phyloP scores from a whole-genome alignment of 2,329 filamentous ascomycete genomes.

The Fonsecaea multimorphosa region DNA sequence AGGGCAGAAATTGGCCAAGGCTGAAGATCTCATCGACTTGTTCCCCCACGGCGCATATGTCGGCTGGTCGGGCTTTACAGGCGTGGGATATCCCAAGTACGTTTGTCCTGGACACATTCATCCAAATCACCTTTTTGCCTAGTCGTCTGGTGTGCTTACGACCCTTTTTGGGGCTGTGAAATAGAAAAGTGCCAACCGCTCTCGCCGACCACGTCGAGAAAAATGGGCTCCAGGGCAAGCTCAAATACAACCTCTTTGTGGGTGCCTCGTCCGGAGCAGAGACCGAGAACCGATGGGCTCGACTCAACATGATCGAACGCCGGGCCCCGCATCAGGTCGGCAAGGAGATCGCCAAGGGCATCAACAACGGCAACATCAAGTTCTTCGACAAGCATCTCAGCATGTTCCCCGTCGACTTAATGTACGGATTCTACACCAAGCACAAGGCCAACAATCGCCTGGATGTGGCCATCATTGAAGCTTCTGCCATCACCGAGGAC shows the following conservation, averaged over 20 bases:
- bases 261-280: constrained; percentile 88
- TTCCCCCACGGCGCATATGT: constrained; percentile 88
- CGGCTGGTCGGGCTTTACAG: constrained; percentile 90
- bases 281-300: constrained; percentile 91
- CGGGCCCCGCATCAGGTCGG: constrained; percentile 86
- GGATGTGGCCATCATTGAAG: constrained; percentile 85
- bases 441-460: constrained; percentile 75
- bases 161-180: background rate
- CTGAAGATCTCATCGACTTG: constrained; percentile 78
- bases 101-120: constrained; percentile 43
- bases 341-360: constrained; percentile 86
- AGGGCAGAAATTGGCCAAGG: constrained; percentile 70
- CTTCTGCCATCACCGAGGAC: constrained; percentile 84
- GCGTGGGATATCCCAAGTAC: constrained; percentile 86
- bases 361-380: constrained; percentile 85
- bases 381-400: constrained; percentile 94
- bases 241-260: constrained; percentile 86
- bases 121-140: background rate
- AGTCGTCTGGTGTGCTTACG: background rate
- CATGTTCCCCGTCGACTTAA: constrained; percentile 87
- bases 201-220: constrained; percentile 88
- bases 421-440: constrained; percentile 79
- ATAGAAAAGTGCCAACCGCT: constrained; percentile 79
- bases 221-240: constrained; percentile 80
- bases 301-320: constrained; percentile 86